phyloP scores from a whole-genome alignment of 805 yeast species.

The Kazachstania africana region DNA sequence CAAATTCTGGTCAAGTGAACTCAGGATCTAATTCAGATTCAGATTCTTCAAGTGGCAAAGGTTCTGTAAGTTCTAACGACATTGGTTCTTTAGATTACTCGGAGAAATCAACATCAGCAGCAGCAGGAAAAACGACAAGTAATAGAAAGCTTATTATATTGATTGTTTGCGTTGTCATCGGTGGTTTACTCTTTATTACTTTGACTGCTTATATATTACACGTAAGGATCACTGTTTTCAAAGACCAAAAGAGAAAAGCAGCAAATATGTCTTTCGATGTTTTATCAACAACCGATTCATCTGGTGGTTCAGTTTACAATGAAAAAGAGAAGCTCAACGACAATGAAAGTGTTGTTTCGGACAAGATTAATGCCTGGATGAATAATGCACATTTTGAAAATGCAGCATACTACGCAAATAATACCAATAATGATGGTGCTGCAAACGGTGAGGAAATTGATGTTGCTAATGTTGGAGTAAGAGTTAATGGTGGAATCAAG shows the following conservation, averaged over 20 bases:
- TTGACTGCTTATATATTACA: slow-evolving; percentile 45
- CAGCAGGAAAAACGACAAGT: slow-evolving; percentile 15
- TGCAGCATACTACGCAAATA: too few species aligned
- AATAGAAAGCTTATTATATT: slow-evolving; percentile 56
- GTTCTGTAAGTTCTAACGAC: slow-evolving; percentile 4
- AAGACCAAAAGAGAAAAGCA: slow-evolving; percentile 24
- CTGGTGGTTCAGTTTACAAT: slow-evolving; percentile 1
- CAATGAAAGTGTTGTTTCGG: slow-evolving; percentile 17
- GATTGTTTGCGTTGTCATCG: slow-evolving; percentile 73
- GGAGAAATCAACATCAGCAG: slow-evolving; percentile 3
- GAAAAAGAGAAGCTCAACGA: slow-evolving; percentile 8
- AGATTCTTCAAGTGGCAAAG: neutral
- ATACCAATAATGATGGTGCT: neutral
- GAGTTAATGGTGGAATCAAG: slow-evolving; percentile 21
- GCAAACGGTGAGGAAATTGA: slow-evolving; percentile 1
- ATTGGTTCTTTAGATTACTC: slow-evolving; percentile 17
- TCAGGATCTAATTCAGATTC: neutral
- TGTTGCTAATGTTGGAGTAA: slow-evolving; percentile 6
- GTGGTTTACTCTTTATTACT: slow-evolving; percentile 55
- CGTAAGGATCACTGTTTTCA: slow-evolving; percentile 38
- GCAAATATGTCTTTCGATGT: slow-evolving; percentile 10
- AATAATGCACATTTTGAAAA: slow-evolving; percentile 7
- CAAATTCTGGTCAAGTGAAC: slow-evolving; percentile 23
- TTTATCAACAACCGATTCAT: slow-evolving; percentile 4
- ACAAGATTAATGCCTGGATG: slow-evolving; percentile 25